Evolutionary conservation across 306 rosid genomes (phyloP), one percentile per base, ranked within the genome.

Genomic region (Ormosia emarginata): DNA sequence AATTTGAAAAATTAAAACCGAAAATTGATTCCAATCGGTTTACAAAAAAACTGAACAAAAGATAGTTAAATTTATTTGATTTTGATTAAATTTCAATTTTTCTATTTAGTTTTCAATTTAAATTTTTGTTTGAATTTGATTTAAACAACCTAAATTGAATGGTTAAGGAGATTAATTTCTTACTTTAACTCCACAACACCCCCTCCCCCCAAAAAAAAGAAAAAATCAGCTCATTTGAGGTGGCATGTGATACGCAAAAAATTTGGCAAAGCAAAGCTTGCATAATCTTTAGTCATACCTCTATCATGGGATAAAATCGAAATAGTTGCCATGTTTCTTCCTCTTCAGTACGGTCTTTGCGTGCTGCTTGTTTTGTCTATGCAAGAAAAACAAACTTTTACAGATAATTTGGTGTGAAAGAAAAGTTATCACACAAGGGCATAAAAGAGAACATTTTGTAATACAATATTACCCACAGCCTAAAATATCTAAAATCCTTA

Each of bases 321-420:
- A 83, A 90, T 34, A 95, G 82, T 74, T 92, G 95, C 99, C 98
- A 95, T 11, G 96, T 84, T 92, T 95, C 98, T 85, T 93, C 98
- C 74, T 91, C 98, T 8, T 85, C 90, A 52, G 80, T 65, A 36
- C 98, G 94, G 80, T 95, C 97, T 81, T 90, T 93, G 73, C 99
- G 90, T 13, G 94, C 85, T 49, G 96, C 98, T 12, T 91, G 88
- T 46, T 87, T 90, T 64, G 87, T 86, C 99, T 95, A 78, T 74
- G 52, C 50, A 37, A 67, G 57, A 71, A 74, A 78, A 79, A 49
- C 24, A 41, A 52, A 13, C 29, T 32, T 73, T 64, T 61, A 74
- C 32, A 64, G 36, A 74, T 47, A 76, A 29, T 40, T 74, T 41
- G 61, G 34, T 33, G 32, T 17, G 12, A 44, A 78, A 8, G n/a